These are phyloP conservation scores for Vachellia collinsii DNA, from an alignment of 306 rosid species.

Conservation along the genomic window DNA sequence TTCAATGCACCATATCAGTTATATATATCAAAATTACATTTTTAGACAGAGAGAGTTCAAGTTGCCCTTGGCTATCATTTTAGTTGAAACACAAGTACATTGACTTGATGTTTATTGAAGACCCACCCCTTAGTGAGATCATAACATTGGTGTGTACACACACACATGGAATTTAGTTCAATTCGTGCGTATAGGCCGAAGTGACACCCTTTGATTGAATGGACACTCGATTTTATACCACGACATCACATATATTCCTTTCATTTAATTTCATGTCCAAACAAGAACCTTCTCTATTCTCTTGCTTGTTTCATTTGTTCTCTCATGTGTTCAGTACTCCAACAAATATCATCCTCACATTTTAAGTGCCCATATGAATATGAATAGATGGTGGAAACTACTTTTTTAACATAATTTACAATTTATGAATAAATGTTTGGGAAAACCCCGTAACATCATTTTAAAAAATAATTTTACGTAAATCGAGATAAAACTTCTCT, in stretches of 20 bases:
- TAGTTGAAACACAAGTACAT: constrained; percentile 44
- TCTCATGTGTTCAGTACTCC: constrained; percentile 1
- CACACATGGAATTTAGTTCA: constrained; percentile 8
- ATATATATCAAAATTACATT: not conserved
- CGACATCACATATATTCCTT: constrained; percentile 42
- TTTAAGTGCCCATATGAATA: too few relatives aligned
- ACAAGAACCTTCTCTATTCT: constrained; percentile 13
- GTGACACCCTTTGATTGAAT: constrained; percentile 47
- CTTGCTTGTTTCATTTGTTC: constrained; percentile 12
- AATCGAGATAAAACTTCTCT: too few relatives aligned
- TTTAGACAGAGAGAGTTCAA: not conserved
- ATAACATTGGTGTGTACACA: constrained; percentile 21
- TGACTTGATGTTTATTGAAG: constrained; percentile 37
- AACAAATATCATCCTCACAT: not conserved
- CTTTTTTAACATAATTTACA: too few relatives aligned
- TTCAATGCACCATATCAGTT: not conserved
- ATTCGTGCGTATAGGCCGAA: constrained; percentile 34
- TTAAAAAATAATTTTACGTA: too few relatives aligned
- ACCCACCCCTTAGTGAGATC: constrained; percentile 28
- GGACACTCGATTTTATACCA: constrained; percentile 43
- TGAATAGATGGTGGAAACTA: too few relatives aligned
- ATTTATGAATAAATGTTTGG: too few relatives aligned
- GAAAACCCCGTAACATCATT: too few relatives aligned
- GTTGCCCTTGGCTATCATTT: constrained; percentile 25
- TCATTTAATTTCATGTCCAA: constrained; percentile 22